Percentiles rank a stretch among this genome's conserved stretches.
Conservation (phyloP, 805 yeast species). For the Lipomyces sp. region DNA sequence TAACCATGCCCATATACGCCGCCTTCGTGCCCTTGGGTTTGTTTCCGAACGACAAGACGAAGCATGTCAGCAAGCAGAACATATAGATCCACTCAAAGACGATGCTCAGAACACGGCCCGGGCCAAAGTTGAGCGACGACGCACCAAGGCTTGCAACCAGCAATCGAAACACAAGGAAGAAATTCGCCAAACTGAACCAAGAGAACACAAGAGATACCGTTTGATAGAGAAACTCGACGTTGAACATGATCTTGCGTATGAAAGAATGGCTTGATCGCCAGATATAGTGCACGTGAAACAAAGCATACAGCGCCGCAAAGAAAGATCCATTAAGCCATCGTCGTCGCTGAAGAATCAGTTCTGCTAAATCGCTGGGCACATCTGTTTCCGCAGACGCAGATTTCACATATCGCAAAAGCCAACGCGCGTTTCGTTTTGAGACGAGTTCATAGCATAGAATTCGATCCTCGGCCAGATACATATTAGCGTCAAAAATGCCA, state of each 20-base stretch:
- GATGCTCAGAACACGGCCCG: slow-evolving; percentile 63
- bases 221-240: slow-evolving; percentile 86
- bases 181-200: slow-evolving; percentile 89
- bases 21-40: slow-evolving; percentile 81
- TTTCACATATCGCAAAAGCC: slow-evolving; percentile 81
- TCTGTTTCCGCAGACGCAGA: slow-evolving; percentile 91
- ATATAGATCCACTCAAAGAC: slow-evolving; percentile 77
- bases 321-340: slow-evolving; percentile 98
- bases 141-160: slow-evolving; percentile 78
- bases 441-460: slow-evolving; percentile 91
- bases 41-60: slow-evolving; percentile 92
- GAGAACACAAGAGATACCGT: slow-evolving; percentile 75
- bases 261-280: slow-evolving; percentile 86
- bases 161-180: slow-evolving; percentile 87
- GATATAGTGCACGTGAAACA: slow-evolving; percentile 77
- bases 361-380: slow-evolving; percentile 69
- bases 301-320: slow-evolving; percentile 91
- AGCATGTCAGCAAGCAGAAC: slow-evolving; percentile 72
- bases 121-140: slow-evolving; percentile 49
- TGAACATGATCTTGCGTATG: slow-evolving; percentile 74
- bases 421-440: slow-evolving; percentile 69
- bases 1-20: slow-evolving; percentile 68
- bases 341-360: slow-evolving; percentile 91
- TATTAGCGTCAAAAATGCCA: slow-evolving; percentile 87
- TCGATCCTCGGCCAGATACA: slow-evolving; percentile 97